Evolutionary conservation across 2,329 filamentous ascomycete genomes (phyloP).

Genomic region (Monosporascus sp.): DNA sequence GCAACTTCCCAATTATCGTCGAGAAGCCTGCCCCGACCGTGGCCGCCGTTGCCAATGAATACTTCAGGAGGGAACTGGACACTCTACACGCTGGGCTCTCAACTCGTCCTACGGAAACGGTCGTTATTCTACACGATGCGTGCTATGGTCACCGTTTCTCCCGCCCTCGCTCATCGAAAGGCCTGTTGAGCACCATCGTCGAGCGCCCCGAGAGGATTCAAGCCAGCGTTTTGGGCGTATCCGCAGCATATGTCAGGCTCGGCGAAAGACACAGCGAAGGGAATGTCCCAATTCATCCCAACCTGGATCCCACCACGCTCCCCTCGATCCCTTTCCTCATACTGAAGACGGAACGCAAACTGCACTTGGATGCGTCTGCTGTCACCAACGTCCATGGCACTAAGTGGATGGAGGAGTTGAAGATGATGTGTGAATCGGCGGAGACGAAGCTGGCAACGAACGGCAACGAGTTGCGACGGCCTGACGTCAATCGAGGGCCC

Average conservation of each 20-base stretch:
- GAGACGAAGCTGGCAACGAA: slow-evolving; percentile 71
- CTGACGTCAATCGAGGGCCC: slow-evolving; percentile 51
- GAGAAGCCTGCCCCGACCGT: slow-evolving; percentile 39
- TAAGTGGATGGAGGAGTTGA: slow-evolving; percentile 91
- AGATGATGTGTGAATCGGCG: slow-evolving; percentile 75
- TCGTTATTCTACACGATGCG: slow-evolving; percentile 86
- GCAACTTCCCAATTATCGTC: neutral
- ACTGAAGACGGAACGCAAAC: slow-evolving; percentile 66
- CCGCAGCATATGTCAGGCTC: slow-evolving; percentile 84
- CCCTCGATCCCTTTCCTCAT: slow-evolving; percentile 75
- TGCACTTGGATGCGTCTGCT: slow-evolving; percentile 67
- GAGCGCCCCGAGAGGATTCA: slow-evolving; percentile 89
- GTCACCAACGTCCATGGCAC: slow-evolving; percentile 88
- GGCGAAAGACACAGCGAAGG: slow-evolving; percentile 74
- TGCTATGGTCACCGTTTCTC: slow-evolving; percentile 94
- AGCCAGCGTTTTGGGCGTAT: slow-evolving; percentile 75
- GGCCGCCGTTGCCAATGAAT: slow-evolving; percentile 56
- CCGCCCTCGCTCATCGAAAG: slow-evolving; percentile 70
- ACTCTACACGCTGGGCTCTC: slow-evolving; percentile 48
- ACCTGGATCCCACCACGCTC: slow-evolving; percentile 47
- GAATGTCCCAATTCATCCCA: slow-evolving; percentile 60
- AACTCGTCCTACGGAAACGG: slow-evolving; percentile 50
- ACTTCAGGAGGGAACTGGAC: slow-evolving; percentile 66
- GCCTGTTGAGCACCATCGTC: slow-evolving; percentile 72
- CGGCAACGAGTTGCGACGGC: slow-evolving; percentile 71